Base-by-base conservation (phyloP, 2,329 filamentous ascomycete genomes). In the Trichoderma atroviride region DNA sequence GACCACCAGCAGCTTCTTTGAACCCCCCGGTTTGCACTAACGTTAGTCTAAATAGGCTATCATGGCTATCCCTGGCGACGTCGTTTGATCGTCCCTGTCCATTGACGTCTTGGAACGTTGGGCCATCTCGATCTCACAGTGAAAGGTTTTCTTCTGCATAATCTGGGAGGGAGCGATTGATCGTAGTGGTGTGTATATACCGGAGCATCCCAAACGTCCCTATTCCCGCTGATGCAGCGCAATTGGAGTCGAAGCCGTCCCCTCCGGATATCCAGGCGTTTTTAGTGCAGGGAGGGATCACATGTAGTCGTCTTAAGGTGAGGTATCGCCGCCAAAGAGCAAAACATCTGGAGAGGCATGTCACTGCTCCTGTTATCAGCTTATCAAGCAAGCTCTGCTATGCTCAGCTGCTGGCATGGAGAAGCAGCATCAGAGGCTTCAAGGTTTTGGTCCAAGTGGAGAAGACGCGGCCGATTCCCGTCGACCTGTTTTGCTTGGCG, bases 11-110 rank as follows among this genome's bases (percentile, higher is more conserved):
- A 35, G 33, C 33, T 35, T 64, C 61, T 53, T 27, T 55, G 50
- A 64, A 64, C 50, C 61, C 61, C 61, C 61, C 61, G 56, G 61
- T 35, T 64, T 64, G 19, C 61, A 55, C 61, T 64, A 64, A 64
- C 52, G 61, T 64, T 64, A 56, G 61, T 35, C 24, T 27, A 7
- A 19, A 56, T 52, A 64, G 22, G 50, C 61, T 56, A 56, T 64
- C 61, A 64, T 43, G 61, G 63, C 53, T 43, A 66, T 47, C 62
- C 62, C 56, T 27, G 53, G 29, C 63, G 37, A 37, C 33, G 53
- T n/a, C 29, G 53, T 58, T 58, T 59, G 63, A 67, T 59, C 53
- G 53, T 58, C 63, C 55, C 40, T 67, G 55, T 59, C 63, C 35
- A 33, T 67, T 67, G 63, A 67, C 63, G 63, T 67, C 55, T 35